Evolutionary conservation across 345 rosid species (phyloP), one percentile per base, ranked within the genome.

Genomic region (Salix purpurea): DNA sequence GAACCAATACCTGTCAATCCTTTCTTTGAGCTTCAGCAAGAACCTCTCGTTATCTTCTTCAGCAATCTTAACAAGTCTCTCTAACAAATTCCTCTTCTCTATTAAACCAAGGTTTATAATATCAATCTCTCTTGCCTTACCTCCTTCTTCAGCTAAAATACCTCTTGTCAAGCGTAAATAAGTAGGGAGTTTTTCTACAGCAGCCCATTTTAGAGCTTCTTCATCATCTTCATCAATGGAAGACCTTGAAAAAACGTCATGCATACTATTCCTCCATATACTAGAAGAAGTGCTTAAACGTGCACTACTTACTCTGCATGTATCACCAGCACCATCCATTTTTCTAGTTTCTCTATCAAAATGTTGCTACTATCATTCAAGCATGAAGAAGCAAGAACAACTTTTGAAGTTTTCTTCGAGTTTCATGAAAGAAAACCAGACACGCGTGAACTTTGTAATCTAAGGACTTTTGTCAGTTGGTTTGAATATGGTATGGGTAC

Each of bases 171-270:
- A 67, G 69, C 94, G 91, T 72, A 87, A 77, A 77, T 78, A 87
- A 4, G 98, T 90, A 0, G 98, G 98, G n/a, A 94, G 88, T 82
- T 86, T 94, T 84, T 94, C 94, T 4, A 94, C 14, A 58, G 98
- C 98, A 58, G 98, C 98, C 98, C 97, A 94, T 81, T 61, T 91
- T 71, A 92, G 84, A 62, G 92, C 98, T 85, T 90, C 97, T 77
- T 92, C 97, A 74, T 90, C 84, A 19, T 77, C 90, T 72, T 84
- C 94, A 18, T 77, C 84, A 30, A 75, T 75, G 39, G 86, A 85
- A 15, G 94, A 85, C 52, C 32, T 69, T 6, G 84, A 74, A 32
- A 90, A 90, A 26, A 76, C 84, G 44, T 90, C 89, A 69, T 71
- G n/a, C 12, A 82, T 65, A 4, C 76, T 82, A 77, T 68, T 80